Evolutionary conservation across 2,329 filamentous ascomycete genomes (phyloP).

Genomic region (Hymenoscyphus salicellus): DNA sequence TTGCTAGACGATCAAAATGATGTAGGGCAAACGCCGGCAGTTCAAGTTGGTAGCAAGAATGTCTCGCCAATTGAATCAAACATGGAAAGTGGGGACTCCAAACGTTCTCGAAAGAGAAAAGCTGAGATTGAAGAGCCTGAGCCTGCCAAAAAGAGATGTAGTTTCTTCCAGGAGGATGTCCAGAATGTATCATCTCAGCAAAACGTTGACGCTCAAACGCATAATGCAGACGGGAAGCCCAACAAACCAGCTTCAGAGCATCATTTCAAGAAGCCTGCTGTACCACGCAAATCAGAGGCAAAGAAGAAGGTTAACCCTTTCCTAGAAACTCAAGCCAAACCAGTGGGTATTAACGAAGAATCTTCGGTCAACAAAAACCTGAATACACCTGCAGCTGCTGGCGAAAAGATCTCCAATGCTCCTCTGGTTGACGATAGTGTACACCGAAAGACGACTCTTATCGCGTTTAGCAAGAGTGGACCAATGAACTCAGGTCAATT

Average conservation of each 20-base stretch:
- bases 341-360: not conserved
- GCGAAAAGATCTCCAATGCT: not conserved
- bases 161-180: not conserved
- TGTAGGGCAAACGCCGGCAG: not conserved
- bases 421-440: slow-evolving; percentile 17
- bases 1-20: not conserved
- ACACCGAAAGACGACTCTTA: slow-evolving; percentile 16
- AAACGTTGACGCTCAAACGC: not conserved
- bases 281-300: not conserved
- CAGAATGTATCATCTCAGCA: not conserved
- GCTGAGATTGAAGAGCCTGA: not conserved
- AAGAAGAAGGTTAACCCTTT: not conserved
- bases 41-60: not conserved
- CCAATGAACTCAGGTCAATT: slow-evolving; percentile 18
- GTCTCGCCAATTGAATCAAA: not conserved
- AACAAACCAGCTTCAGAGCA: not conserved
- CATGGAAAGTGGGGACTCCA: not conserved
- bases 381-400: not conserved
- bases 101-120: not conserved
- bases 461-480: slow-evolving; percentile 17
- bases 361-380: not conserved
- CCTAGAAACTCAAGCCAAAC: not conserved
- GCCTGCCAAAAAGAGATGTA: slow-evolving; percentile 3
- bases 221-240: not conserved
- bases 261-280: not conserved